Conservation (phyloP, 805 yeast species). For the Hanseniaspora guilliermondii region DNA sequence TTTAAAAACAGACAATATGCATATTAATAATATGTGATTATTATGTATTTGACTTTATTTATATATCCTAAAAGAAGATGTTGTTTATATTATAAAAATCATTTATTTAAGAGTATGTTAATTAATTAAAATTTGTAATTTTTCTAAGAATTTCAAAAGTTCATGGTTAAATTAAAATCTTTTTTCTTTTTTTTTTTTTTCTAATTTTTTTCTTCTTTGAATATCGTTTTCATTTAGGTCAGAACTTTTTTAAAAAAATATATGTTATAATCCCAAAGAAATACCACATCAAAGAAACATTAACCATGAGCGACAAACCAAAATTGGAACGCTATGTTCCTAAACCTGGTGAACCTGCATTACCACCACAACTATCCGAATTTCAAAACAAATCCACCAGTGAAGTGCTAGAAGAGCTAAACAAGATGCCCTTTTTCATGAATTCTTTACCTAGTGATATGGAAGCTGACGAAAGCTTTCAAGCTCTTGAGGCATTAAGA, state of each 20-base stretch:
- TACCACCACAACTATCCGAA: constrained; percentile 75
- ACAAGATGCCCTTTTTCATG: constrained; percentile 88
- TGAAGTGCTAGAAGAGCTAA: constrained; percentile 64
- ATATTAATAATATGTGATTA: no score
- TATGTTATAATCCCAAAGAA: not conserved
- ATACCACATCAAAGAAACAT: not conserved
- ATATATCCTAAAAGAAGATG: not conserved
- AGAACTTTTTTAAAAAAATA: not conserved
- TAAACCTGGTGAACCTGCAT: constrained; percentile 49
- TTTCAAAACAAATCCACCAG: constrained; percentile 51
- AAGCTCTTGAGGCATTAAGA: constrained; percentile 72
- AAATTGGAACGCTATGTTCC: constrained; percentile 29
- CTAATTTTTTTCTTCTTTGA: no score
- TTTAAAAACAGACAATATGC: no score
- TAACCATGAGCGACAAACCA: constrained; percentile 20
- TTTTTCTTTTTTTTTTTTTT: no score
- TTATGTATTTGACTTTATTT: no score
- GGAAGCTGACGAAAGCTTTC: constrained; percentile 61
- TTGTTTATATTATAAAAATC: not conserved
- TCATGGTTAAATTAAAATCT: no score
- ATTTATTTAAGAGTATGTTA: no score
- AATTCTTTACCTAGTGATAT: constrained; percentile 63
- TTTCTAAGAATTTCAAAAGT: no score
- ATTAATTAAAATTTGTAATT: no score
- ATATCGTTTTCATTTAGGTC: no score